Percentiles rank a stretch among this genome's conserved stretches.
These are phyloP conservation scores for Leucogyrophana mollusca DNA, from an alignment of 768 basidiomycete genomes.

Conservation along the genomic window DNA sequence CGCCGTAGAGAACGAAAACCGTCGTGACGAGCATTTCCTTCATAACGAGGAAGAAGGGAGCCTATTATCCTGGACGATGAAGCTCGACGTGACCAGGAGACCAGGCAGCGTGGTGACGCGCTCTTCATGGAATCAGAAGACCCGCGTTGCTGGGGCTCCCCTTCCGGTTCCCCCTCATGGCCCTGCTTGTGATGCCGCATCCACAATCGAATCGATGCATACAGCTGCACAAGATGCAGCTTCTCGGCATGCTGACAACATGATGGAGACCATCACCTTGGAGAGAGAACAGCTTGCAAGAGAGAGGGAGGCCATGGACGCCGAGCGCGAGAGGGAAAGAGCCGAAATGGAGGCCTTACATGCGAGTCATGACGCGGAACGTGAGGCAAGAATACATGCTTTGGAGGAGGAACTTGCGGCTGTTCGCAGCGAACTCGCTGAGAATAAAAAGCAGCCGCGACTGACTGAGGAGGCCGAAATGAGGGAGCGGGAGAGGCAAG, in stretches of 20 bases:
- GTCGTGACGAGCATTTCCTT: conserved; percentile 63
- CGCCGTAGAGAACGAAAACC: conserved; percentile 59
- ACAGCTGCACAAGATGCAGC: conserved; percentile 53
- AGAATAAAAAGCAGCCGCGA: conserved; percentile 59
- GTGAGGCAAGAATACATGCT: conserved; percentile 52
- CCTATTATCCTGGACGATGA: conserved; percentile 60
- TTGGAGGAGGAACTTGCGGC: conserved; percentile 64
- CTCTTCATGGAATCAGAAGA: conserved; percentile 27
- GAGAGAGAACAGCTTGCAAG: conserved; percentile 60
- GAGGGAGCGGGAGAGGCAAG: conserved; percentile 57
- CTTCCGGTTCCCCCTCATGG: conserved; percentile 15
- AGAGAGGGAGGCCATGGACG: conserved; percentile 52
- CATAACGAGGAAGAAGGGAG: conserved; percentile 65
- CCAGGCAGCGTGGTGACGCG: conserved; percentile 35
- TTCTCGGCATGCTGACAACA: conserved; percentile 52
- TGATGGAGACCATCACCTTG: conserved; percentile 54
- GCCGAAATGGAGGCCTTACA: conserved; percentile 52
- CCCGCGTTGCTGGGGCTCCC: conserved; percentile 21
- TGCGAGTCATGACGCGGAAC: conserved; percentile 43
- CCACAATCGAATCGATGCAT: conserved; percentile 36
- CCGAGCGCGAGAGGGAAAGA: conserved; percentile 52
- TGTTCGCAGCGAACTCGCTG: conserved; percentile 58
- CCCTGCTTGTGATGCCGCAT: conserved; percentile 25
- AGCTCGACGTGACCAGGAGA: conserved; percentile 54
- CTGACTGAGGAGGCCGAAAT: conserved; percentile 60